Evolutionary conservation across 2,329 filamentous ascomycete species (phyloP), one percentile per base, ranked within the genome.

Genomic region (Arthrobotrys sphaeroides): DNA sequence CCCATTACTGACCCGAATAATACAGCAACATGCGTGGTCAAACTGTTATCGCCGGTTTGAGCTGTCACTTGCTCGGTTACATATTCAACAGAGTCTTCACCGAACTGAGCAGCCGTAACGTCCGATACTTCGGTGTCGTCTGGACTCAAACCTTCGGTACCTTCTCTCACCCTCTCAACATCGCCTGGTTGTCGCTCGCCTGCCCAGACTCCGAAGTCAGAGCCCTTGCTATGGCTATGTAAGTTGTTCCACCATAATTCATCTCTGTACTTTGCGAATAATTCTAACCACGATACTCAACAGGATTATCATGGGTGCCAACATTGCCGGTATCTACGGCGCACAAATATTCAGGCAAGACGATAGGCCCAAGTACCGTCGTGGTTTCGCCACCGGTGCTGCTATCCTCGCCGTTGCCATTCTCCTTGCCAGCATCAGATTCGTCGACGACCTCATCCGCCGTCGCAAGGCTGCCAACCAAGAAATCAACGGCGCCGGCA

Each of bases 231-330:
- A 89, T 89, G 87, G 87, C 87, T 5, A 83, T 86, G 85, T 86
- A 80, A 82, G 82, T 78, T 1, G 9, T 65, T 43, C 20, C 67
- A 45, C 42, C 4, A 20, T n/a, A 2, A 10, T 5, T 38, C n/a
- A 40, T 6, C 40, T n/a, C 13, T 38, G n/a, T 33, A 38, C 55
- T 16, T 7, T 18, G 12, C 33, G 38, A 49, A 62, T 13, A 28
- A 36, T 20, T 16, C 20, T 55, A 55, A 55, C 18, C 6, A 38
- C 16, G n/a, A 10, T 9, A 5, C 31, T 38, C 9, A 16, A 31
- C 12, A 85, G 84, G 81, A 83, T 88, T 60, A 88, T 89, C 73
- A 89, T 89, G 87, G 85, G 86, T 18, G 88, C 87, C 53, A 89
- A 89, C 77, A 86, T 86, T 24, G 87, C 87, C 0, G 87, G 87